Evolutionary conservation across 768 basidiomycete species (phyloP).

Genomic region (Termitomyces titanicus): DNA sequence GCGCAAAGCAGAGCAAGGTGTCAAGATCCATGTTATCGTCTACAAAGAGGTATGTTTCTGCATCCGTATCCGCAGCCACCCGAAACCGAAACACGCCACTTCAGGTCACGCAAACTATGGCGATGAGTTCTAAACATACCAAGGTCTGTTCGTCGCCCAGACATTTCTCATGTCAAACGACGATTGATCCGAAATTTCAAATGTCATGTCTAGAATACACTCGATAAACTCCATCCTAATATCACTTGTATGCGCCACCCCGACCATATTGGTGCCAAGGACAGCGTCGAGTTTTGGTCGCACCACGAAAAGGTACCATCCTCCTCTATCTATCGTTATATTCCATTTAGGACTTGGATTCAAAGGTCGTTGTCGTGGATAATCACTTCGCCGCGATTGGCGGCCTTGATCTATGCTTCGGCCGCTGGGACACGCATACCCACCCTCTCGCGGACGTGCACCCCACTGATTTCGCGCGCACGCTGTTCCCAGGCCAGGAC

Average conservation of each 20-base stretch:
- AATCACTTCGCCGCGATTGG: conserved; percentile 85
- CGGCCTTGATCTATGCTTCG: conserved; percentile 94
- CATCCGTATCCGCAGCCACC: neutral
- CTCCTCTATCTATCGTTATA: neutral
- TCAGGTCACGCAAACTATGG: conserved; percentile 88
- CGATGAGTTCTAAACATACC: conserved; percentile 82
- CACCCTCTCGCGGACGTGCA: conserved; percentile 93
- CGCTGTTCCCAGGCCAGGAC: conserved; percentile 91
- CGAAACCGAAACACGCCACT: neutral
- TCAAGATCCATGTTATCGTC: conserved; percentile 86
- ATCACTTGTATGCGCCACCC: conserved; percentile 89
- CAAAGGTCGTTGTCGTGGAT: conserved; percentile 77
- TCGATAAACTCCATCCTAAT: conserved; percentile 84
- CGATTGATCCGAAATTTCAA: neutral
- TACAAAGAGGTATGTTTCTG: conserved; percentile 97
- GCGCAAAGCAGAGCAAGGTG: conserved; percentile 89
- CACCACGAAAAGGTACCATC: conserved; percentile 79
- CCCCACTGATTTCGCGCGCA: conserved; percentile 76
- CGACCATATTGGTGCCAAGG: conserved; percentile 84
- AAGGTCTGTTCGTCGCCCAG: too few species aligned
- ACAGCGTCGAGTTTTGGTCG: conserved; percentile 83
- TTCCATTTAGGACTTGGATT: too few species aligned
- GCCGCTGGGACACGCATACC: conserved; percentile 92
- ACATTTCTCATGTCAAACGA: too few species aligned
- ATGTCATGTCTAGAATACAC: conserved; percentile 50